Evolutionary conservation across 139 green algal genomes (phyloP).

Genomic region (Bryopsis sp.): DNA sequence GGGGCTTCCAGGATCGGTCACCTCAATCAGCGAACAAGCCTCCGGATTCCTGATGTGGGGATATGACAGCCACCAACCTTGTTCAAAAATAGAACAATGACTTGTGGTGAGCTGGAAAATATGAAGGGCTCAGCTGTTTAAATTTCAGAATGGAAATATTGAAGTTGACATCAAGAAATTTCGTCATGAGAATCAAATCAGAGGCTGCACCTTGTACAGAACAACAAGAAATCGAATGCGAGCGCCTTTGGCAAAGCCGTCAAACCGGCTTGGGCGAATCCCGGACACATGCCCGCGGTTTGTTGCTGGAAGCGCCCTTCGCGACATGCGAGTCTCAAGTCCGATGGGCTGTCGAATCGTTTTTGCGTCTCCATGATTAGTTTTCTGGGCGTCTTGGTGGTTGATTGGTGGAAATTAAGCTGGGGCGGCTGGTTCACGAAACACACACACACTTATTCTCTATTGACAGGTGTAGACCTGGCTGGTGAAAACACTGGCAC

Average conservation of each 20-base stretch:
- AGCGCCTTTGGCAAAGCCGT: not conserved
- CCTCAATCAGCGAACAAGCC: conserved; percentile 12
- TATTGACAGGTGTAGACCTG: too few species aligned
- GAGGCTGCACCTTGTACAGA: not conserved
- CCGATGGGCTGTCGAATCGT: too few species aligned
- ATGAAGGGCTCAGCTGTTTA: too few species aligned
- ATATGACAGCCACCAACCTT: not conserved
- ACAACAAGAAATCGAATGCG: conserved; percentile 4
- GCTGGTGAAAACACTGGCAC: too few species aligned
- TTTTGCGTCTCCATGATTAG: too few species aligned
- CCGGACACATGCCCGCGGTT: conserved; percentile 3
- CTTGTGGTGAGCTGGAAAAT: not conserved
- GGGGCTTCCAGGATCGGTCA: conserved; percentile 5
- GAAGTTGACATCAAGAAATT: too few species aligned
- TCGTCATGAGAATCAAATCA: too few species aligned
- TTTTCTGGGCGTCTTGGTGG: too few species aligned
- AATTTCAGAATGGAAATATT: too few species aligned
- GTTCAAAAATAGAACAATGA: not conserved
- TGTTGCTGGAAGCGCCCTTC: not conserved
- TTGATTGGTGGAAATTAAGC: too few species aligned
- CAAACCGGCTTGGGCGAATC: conserved; percentile 9
- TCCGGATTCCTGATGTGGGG: conserved; percentile 9
- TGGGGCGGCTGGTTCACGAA: too few species aligned
- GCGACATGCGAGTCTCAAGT: conserved; percentile 3
- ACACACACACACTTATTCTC: too few species aligned